A percentile compares a stretch with the other conserved stretches of the same genome.
These are phyloP conservation scores for Rhodomyrtus tomentosa DNA, from an alignment of 345 rosid species.

Conservation along the genomic window DNA sequence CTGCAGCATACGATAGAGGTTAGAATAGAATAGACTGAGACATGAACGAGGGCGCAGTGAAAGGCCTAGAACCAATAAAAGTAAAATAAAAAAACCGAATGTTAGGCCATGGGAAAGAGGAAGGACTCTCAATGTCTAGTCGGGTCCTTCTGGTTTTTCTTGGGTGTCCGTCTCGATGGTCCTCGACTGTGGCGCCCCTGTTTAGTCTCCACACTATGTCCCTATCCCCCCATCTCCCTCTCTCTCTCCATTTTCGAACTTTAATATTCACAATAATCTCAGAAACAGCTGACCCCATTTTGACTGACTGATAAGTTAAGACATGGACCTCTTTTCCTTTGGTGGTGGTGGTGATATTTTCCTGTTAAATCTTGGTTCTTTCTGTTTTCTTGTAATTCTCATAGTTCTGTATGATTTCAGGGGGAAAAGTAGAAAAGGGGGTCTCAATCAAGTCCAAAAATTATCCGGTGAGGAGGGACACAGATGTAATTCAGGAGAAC, in stretches of 20 bases:
- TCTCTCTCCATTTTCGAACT: background rate
- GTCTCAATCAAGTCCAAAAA: background rate
- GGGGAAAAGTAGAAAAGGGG: background rate
- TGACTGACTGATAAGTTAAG: background rate
- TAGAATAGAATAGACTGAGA: background rate
- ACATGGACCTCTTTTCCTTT: background rate
- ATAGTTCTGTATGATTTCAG: background rate
- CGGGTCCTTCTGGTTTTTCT: background rate
- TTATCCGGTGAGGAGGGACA: background rate
- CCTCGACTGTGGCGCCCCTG: conserved; percentile 24
- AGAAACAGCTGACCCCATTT: background rate
- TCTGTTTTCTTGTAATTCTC: background rate
- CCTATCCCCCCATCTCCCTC: background rate
- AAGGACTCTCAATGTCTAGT: background rate
- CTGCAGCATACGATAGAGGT: background rate
- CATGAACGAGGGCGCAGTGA: background rate
- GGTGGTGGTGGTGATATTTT: background rate
- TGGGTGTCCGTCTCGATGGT: conserved; percentile 33
- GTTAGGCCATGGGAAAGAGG: background rate
- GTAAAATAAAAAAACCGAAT: background rate
- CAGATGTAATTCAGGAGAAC: background rate
- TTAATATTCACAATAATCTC: background rate
- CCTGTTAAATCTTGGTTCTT: background rate
- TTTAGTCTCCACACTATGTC: background rate
- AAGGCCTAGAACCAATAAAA: background rate